Evolutionary conservation across 805 yeast species (phyloP), one percentile per base, ranked within the genome.

Genomic region (Torulaspora gathmanii): DNA sequence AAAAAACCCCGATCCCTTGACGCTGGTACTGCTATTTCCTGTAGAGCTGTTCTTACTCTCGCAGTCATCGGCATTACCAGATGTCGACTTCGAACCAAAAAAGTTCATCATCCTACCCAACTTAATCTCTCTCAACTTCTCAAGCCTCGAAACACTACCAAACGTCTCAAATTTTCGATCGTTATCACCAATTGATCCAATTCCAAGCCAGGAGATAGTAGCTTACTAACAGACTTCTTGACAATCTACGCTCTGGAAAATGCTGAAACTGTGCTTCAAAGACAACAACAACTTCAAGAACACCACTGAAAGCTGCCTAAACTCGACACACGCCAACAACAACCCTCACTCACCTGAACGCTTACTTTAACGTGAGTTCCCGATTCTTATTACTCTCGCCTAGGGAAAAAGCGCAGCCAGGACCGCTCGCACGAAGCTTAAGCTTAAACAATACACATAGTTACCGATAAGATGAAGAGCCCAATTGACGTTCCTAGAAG

Each of bases 81-180:
- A 40, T 28, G 49, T 48, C 20, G 51, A 22, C 46, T 52, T 57
- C 26, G 53, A 47, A 19, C 62, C 56, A 44, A 61, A 61, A 46
- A 61, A 61, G 46, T 61, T 61, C 64, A 61, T 61, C 50, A 50
- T 55, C 19, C 15, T 37, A 29, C 25, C 29, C 37, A n/a, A 28
- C 15, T 17, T 6, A 12, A 15, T 7, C 15, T 11, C 31, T 8
- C 4, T 4, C 13, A 16, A 10, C 26, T 33, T 31, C 34, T 31
- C 34, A 31, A 22, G 11, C 16, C 22, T 3, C 19, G 12, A 11
- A 2, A 15, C 34, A 31, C 11, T 17, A 15, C 16, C 20, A 15
- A 20, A 16, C 8, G 20, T 15, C 20, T 16, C 34, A 31, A 31
- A 16, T 31, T 22, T 31, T 15, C 20, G 17, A 4, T 11, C 11